Evolutionary conservation across 2,329 filamentous ascomycete species (phyloP).

Genomic region (Colletotrichum sp.): DNA sequence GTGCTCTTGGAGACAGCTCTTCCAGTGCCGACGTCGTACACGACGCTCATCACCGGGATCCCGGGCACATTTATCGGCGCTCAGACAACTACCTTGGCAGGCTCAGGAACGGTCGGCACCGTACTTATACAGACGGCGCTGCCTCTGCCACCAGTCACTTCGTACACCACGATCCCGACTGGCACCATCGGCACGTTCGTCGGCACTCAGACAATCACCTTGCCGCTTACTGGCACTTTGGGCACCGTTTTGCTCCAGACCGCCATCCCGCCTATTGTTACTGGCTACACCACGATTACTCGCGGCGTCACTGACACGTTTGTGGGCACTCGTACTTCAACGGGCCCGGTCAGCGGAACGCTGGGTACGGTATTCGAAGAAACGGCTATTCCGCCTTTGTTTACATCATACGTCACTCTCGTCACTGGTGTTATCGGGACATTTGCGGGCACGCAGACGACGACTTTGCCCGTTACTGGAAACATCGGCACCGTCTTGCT

Average conservation of each 20-base stretch:
- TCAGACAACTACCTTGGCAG: neutral
- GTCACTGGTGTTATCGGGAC: neutral
- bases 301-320: neutral
- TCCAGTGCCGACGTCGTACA: neutral
- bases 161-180: neutral
- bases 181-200: neutral
- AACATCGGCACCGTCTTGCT: neutral
- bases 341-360: neutral
- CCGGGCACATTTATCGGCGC: neutral
- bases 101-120: neutral
- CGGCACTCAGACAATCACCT: neutral
- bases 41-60: neutral
- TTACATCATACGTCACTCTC: neutral
- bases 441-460: neutral
- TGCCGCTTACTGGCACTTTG: neutral
- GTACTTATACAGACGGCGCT: neutral
- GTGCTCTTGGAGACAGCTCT: constrained; percentile 6
- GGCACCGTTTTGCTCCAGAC: neutral
- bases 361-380: neutral
- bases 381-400: neutral
- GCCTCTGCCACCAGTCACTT: neutral
- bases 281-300: neutral
- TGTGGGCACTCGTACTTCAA: neutral
- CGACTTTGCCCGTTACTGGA: neutral
- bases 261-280: neutral